Percentiles rank a stretch among this genome's conserved stretches.
Evolutionary conservation across 441 rosid species (phyloP).

Genomic region (Lagerstroemia fauriei): DNA sequence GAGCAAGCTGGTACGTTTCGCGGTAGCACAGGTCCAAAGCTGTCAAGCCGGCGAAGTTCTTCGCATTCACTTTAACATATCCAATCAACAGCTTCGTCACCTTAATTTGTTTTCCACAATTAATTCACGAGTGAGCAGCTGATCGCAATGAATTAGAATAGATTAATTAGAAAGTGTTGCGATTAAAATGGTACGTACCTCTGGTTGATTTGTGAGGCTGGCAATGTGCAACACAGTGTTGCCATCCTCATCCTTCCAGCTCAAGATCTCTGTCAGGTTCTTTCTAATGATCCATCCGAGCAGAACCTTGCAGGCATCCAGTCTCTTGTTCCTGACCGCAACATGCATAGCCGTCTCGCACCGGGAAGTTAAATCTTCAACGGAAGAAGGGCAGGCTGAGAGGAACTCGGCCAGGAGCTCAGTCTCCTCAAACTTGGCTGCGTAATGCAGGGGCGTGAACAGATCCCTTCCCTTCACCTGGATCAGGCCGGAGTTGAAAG

Average conservation of each 20-base stretch:
- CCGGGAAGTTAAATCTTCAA: conserved; percentile 43
- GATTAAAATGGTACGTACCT: conserved; percentile 29
- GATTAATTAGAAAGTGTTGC: neutral
- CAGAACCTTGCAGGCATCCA: conserved; percentile 30
- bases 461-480: conserved; percentile 14
- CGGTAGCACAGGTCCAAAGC: neutral
- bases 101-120: neutral
- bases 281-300: conserved; percentile 40
- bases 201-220: conserved; percentile 26
- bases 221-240: conserved; percentile 46
- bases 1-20: neutral
- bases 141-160: too few species aligned
- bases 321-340: neutral
- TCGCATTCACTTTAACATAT: neutral
- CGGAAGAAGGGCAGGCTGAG: conserved; percentile 33
- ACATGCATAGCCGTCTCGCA: conserved; percentile 32
- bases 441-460: conserved; percentile 44
- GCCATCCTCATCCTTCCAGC: conserved; percentile 50
- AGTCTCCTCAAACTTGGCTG: conserved; percentile 28
- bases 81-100: neutral
- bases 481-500: conserved; percentile 28
- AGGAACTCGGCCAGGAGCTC: conserved; percentile 42
- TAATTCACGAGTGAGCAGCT: too few species aligned
- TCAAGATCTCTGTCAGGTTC: conserved; percentile 31
- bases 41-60: neutral